Conservation (phyloP, 257 asterid species). For the Lantana camara region DNA sequence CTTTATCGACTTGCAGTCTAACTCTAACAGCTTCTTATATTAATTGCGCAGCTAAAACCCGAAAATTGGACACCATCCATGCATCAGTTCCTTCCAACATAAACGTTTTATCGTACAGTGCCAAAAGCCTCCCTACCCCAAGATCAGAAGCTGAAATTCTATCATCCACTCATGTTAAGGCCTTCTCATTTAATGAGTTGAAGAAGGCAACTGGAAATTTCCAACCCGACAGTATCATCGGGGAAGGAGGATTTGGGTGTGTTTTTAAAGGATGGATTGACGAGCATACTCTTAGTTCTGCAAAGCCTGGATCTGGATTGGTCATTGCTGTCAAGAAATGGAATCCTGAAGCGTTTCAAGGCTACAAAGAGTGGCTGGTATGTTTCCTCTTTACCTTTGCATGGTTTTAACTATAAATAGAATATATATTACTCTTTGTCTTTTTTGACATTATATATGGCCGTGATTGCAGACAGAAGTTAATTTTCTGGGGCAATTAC, state of each 20-base stretch:
- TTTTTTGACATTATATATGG: no score
- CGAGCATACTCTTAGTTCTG: slow-evolving; percentile 61
- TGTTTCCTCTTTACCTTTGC: background rate
- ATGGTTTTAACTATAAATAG: background rate
- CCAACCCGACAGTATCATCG: slow-evolving; percentile 67
- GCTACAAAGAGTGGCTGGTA: slow-evolving; percentile 81
- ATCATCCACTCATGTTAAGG: slow-evolving; percentile 58
- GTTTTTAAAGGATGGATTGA: no score
- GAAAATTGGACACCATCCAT: no score
- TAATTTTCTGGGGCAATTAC: slow-evolving; percentile 70
- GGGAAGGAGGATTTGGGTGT: slow-evolving; percentile 83
- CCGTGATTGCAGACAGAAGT: slow-evolving; percentile 62
- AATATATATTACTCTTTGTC: no score
- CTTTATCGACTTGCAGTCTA: no score
- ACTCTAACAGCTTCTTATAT: no score
- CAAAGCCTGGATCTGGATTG: slow-evolving; percentile 60
- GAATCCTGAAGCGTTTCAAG: slow-evolving; percentile 67
- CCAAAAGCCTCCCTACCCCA: slow-evolving; percentile 53
- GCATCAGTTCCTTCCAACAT: no score
- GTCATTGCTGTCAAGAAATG: slow-evolving; percentile 78
- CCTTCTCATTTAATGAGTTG: no score
- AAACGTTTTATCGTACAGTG: no score
- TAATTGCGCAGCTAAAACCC: no score
- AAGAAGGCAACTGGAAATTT: slow-evolving; percentile 71
- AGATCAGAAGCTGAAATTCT: slow-evolving; percentile 58